Evolutionary conservation across 805 yeast genomes (phyloP), one percentile per base, ranked within the genome.

Genomic region (Pichia heedii): DNA sequence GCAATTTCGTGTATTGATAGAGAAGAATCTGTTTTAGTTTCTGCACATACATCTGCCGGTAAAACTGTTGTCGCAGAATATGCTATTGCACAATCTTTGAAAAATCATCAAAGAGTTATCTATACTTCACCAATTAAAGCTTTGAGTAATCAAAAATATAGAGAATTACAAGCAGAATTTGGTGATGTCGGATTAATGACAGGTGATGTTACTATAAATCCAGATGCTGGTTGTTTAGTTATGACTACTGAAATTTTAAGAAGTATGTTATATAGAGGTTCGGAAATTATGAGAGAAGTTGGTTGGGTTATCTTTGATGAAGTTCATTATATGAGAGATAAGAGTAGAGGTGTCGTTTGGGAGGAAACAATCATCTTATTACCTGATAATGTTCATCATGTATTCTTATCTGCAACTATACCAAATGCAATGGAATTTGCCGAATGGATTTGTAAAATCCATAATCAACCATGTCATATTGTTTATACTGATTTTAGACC

Each of bases 401-500:
- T 90, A 3, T 84, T 90, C 56, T 67, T 90, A 50, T 88, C 97
- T 13, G 99, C 99, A 5, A 93, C 99, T 0, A 97, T 93, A 8
- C 98, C 99, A 16, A 93, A 93, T 60, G 90, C 98, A 0, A 83
- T 76, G 59, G 99, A 93, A 58, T 93, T 93, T 71, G 99, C 99
- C 9, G 85, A 83, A 51, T 93, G 99, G 99, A 90, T 93, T 18
- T 97, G 99, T 5, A 84, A 86, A 57, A 89, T 83, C 44, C 99
- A 93, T 61, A 71, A 76, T 37, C 98, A 94, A 63, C 98, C 98
- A 6, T 93, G 99, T 61, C 97, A 93, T 64, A 95, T 93, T 63
- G 98, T 93, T 19, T 93, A 93, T 65, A 93, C 99, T 1, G 96
- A 93, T 67, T 93, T 90, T 75, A 81, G 99, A 63, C 99, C 99